Evolutionary conservation across 2,329 filamentous ascomycete genomes (phyloP).

Genomic region (Aspergillus tamarii): DNA sequence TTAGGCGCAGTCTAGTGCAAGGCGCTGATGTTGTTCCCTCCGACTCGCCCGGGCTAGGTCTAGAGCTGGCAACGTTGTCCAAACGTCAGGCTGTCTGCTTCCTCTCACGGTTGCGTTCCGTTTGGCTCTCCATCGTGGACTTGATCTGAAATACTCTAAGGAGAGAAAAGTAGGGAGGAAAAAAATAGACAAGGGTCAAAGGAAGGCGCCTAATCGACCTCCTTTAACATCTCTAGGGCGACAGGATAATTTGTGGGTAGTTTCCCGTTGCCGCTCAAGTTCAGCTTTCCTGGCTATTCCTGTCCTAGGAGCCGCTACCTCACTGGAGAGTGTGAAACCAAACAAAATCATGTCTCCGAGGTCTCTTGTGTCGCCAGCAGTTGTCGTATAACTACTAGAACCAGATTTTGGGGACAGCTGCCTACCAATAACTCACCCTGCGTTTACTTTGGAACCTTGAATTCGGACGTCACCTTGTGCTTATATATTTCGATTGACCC

Average conservation of each 20-base stretch:
- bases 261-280: background rate
- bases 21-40: background rate
- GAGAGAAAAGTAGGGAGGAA: background rate
- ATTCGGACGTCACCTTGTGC: background rate
- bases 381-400: constrained; percentile 1
- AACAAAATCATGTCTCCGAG: background rate
- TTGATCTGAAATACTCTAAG: background rate
- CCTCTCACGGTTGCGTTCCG: constrained; percentile 6
- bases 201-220: background rate
- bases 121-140: constrained; percentile 2
- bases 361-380: constrained; percentile 3
- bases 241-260: background rate
- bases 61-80: constrained; percentile 10
- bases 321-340: background rate
- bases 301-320: background rate
- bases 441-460: background rate
- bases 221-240: background rate
- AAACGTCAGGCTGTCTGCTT: constrained; percentile 10
- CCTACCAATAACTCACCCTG: background rate
- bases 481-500: background rate
- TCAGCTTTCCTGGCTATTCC: constrained; percentile 1
- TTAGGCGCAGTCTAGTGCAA: constrained; percentile 1
- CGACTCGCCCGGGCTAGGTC: constrained; percentile 4
- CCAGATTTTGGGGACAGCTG: background rate
- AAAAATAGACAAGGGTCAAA: background rate